Evolutionary conservation across 257 asterid species (phyloP), one percentile per base, ranked within the genome.

Genomic region (Solanum paucissectum): DNA sequence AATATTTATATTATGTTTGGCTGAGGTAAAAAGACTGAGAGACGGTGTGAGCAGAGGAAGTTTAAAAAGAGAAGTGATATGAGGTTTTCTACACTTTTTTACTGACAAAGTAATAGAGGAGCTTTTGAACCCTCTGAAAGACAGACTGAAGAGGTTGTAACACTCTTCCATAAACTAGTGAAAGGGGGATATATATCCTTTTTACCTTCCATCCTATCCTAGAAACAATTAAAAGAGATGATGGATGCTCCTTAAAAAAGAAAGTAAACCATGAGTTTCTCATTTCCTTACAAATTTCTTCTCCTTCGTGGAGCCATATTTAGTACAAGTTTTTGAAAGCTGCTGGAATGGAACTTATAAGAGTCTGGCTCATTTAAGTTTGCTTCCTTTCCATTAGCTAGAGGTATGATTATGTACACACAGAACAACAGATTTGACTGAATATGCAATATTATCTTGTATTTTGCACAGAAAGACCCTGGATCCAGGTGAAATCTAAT

Each of bases 401-500:
- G 52, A 83, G 44, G 75, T 37, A 44, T 8, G 18, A 14, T 77
- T 40, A 77, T n/a, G n/a, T 6, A 25, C n/a, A 33, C 40, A 83
- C 16, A 10, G n/a, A 9, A 73, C 83, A 49, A 40, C 3, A 42
- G 38, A 25, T 32, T 60, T 46, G 40, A 69, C 81, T 89, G 77
- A 82, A 85, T 25, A 29, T 64, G 85, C 66, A 75, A 83, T 21
- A 32, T 66, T 46, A 68, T 75, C 25, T 88, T 87, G 21, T 36
- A 72, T 52, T 69, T 88, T 89, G 87, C 46, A 76, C 92, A 95
- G 99, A 98, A 73, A 92, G 99, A 91, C 94, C 98, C 5, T 97
- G 98, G 98, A 81, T 89, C 82, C 96, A 92, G 5, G 98, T 94
- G 84, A 97, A 97, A 89, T 93, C 98, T 66, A 95, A 95, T 86